Conservation (phyloP, 2,329 filamentous ascomycete species). For the Dactylellina haptotyla region DNA sequence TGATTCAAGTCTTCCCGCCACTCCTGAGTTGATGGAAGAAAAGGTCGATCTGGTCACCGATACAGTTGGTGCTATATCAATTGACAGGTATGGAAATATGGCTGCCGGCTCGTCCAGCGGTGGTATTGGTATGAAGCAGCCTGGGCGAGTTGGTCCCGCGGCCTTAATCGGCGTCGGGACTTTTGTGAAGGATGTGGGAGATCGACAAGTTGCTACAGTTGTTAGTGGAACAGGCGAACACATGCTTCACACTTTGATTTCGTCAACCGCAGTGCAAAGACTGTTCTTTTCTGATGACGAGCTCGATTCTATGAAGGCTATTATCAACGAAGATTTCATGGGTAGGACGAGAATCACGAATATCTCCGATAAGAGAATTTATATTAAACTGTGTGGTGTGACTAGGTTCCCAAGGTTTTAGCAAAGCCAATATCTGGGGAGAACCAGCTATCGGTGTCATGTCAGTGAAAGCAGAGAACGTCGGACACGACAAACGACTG, state of each 20-base stretch:
- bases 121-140: constrained; percentile 98
- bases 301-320: constrained; percentile 74
- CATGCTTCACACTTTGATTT: constrained; percentile 89
- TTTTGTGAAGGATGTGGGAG: constrained; percentile 77
- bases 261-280: constrained; percentile 85
- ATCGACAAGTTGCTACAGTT: constrained; percentile 68
- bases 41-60: constrained; percentile 79
- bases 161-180: constrained; percentile 92
- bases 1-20: constrained; percentile 12
- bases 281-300: constrained; percentile 82
- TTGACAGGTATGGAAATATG: constrained; percentile 85
- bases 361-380: neutral
- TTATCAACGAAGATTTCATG: constrained; percentile 92
- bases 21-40: constrained; percentile 39
- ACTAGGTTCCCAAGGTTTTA: constrained; percentile 72
- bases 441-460: constrained; percentile 91
- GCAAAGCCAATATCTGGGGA: constrained; percentile 72
- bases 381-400: neutral
- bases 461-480: constrained; percentile 79
- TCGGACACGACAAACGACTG: constrained; percentile 70
- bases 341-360: constrained; percentile 63
- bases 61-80: constrained; percentile 93
- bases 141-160: constrained; percentile 88
- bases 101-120: constrained; percentile 96
- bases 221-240: constrained; percentile 86